Conservation (phyloP, 1,139 yeast species). For the Saccharomycopsis crataegensis region DNA sequence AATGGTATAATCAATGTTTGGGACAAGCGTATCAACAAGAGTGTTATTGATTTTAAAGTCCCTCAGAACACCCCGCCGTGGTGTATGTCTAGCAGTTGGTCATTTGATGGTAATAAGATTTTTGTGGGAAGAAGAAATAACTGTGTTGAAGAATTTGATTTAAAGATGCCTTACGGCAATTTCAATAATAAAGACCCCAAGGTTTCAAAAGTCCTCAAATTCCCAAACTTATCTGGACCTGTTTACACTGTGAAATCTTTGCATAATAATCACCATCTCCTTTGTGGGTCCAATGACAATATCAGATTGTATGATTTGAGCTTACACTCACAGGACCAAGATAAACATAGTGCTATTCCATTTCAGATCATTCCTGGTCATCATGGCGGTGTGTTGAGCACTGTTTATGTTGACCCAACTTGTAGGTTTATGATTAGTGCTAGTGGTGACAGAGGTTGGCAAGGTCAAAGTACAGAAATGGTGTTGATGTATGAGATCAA, state of each 20-base stretch:
- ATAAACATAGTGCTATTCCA: slow-evolving; percentile 30
- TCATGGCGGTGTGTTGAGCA: slow-evolving; percentile 64
- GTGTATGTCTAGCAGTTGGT: slow-evolving; percentile 94
- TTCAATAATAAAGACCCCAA: slow-evolving; percentile 33
- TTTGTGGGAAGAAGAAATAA: slow-evolving; percentile 89
- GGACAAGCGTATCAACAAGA: slow-evolving; percentile 57
- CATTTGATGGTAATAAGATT: slow-evolving; percentile 68
- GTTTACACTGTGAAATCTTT: slow-evolving; percentile 74
- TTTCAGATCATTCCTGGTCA: slow-evolving; percentile 35
- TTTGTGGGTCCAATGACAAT: slow-evolving; percentile 89
- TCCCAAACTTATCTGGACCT: slow-evolving; percentile 89
- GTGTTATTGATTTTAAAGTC: slow-evolving; percentile 30
- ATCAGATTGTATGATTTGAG: slow-evolving; percentile 75
- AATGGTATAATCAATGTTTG: slow-evolving; percentile 81
- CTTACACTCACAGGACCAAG: slow-evolving; percentile 33
- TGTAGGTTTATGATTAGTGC: slow-evolving; percentile 86
- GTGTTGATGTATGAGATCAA: slow-evolving; percentile 33
- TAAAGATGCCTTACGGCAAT: slow-evolving; percentile 45
- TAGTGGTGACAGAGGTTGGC: slow-evolving; percentile 96
- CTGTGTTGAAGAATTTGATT: slow-evolving; percentile 75
- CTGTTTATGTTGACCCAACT: slow-evolving; percentile 69
- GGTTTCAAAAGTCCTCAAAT: slow-evolving; percentile 53
- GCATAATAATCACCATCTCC: slow-evolving; percentile 72
- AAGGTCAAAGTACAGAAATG: slow-evolving; percentile 69
- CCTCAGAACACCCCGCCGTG: slow-evolving; percentile 81